Percentiles rank a stretch among this genome's conserved stretches.
Evolutionary conservation across 805 yeast genomes (phyloP).

Genomic region (Yueomyces sinensis): DNA sequence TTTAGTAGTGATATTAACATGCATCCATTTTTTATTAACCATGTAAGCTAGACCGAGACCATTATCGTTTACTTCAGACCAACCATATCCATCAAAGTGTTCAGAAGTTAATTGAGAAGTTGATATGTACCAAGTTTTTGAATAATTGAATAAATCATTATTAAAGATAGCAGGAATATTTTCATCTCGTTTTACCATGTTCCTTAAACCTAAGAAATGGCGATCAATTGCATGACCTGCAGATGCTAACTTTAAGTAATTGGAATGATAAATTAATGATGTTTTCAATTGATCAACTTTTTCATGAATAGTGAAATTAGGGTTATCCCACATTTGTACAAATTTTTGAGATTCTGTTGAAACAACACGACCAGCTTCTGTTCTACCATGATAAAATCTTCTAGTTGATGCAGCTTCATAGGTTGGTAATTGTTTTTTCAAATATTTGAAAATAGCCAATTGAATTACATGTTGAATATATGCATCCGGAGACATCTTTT

Average conservation of each 20-base stretch:
- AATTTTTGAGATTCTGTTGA: slow-evolving; percentile 56
- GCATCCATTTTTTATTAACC: slow-evolving; percentile 74
- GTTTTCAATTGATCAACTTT: slow-evolving; percentile 56
- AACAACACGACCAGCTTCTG: slow-evolving; percentile 85
- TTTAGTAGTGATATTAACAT: slow-evolving; percentile 50
- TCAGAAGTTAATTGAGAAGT: slow-evolving; percentile 84
- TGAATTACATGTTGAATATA: slow-evolving; percentile 84
- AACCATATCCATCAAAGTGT: slow-evolving; percentile 84
- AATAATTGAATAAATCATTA: slow-evolving; percentile 66
- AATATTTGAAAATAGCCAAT: slow-evolving; percentile 74
- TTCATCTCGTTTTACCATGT: slow-evolving; percentile 42
- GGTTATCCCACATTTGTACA: slow-evolving; percentile 61
- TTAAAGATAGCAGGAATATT: slow-evolving; percentile 48
- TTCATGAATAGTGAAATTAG: slow-evolving; percentile 30
- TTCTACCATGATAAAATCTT: slow-evolving; percentile 77
- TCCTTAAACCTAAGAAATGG: slow-evolving; percentile 80
- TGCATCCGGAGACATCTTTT: slow-evolving; percentile 87
- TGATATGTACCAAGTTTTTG: slow-evolving; percentile 75
- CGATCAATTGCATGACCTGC: slow-evolving; percentile 88
- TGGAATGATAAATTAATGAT: slow-evolving; percentile 64
- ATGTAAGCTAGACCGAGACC: slow-evolving; percentile 93
- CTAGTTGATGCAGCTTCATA: slow-evolving; percentile 95
- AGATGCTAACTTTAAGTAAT: slow-evolving; percentile 62
- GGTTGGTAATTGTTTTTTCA: slow-evolving; percentile 75
- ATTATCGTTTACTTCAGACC: slow-evolving; percentile 87